Evolutionary conservation across 2,329 filamentous ascomycete genomes (phyloP), one percentile per base, ranked within the genome.

Genomic region (Neonectria ditissima): DNA sequence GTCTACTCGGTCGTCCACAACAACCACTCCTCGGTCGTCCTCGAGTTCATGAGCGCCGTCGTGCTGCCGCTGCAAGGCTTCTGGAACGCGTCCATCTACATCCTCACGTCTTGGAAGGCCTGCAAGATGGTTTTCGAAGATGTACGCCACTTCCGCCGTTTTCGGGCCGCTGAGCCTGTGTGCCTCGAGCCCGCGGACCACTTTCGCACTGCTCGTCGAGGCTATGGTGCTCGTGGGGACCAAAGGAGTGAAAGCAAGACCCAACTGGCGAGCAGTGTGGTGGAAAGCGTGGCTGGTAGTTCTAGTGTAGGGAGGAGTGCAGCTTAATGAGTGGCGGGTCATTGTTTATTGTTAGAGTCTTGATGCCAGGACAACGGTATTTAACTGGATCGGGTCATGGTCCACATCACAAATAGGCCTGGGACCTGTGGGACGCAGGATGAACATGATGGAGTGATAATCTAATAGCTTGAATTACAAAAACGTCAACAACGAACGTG

Each of bases 21-120:
- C 0, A 77, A 84, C 20, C 53, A 82, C 4, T 77, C 82, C 1
- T 83, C 80, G 4, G 83, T 87, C 53, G 79, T 82, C 0, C 82
- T 94, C 22, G 87, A 91, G 70, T 86, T 90, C 71, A 83, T 87
- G 52, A 88, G 89, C 16, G 87, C 89, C 0, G 81, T 91, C n/a
- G 91, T 94, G 0, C 82, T 94, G 8, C 91, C 92, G 0, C 80
- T 92, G 1, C 92, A 94, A 73, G 92, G 92, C 0, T 90, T 93
- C 71, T 94, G 91, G 91, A 94, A 94, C 74, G 86, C 87, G 20
- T 73, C 90, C 55, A 91, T 94, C 63, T 94, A 94, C 76, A 77
- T 87, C 11, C 82, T 84, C 6, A 91, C 89, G 1, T 91, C 89
- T 5, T 85, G 86, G 80, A 54, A n/a, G 11, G 58, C 53, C 11